Conservation (phyloP, 2,329 filamentous ascomycete genomes). For the Sporothrix humicola region DNA sequence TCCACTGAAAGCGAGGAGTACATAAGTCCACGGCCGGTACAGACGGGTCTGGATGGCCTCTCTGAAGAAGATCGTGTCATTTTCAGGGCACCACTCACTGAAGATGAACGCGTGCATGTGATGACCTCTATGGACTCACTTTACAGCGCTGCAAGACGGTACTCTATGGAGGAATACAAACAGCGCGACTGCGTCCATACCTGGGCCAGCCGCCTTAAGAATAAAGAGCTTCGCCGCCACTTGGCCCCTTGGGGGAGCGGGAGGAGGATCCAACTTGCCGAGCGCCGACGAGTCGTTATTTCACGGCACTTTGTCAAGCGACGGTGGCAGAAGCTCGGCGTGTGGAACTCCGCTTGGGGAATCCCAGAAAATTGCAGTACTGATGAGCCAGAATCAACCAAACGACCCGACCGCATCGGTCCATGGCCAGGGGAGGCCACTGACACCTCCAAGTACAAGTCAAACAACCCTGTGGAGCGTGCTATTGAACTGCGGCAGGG, state of each 20-base stretch:
- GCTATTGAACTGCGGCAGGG: constrained; percentile 7
- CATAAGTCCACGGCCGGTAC: background rate
- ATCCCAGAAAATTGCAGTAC: too few species aligned
- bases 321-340: constrained; percentile 18
- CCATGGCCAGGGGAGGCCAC: background rate
- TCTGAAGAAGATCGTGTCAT: background rate
- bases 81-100: background rate
- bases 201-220: too few species aligned
- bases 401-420: background rate
- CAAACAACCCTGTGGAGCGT: background rate
- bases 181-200: background rate
- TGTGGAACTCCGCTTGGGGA: constrained; percentile 5
- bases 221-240: too few species aligned
- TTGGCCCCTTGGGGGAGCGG: background rate
- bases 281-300: background rate
- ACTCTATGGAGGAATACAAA: background rate
- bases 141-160: background rate
- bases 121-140: background rate
- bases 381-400: too few species aligned
- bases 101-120: background rate
- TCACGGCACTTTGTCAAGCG: background rate
- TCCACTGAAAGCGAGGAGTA: background rate
- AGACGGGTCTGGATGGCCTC: background rate
- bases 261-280: background rate
- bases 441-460: too few species aligned